Conservation (phyloP, 306 rosid genomes). For the Lathyrus oleraceus region DNA sequence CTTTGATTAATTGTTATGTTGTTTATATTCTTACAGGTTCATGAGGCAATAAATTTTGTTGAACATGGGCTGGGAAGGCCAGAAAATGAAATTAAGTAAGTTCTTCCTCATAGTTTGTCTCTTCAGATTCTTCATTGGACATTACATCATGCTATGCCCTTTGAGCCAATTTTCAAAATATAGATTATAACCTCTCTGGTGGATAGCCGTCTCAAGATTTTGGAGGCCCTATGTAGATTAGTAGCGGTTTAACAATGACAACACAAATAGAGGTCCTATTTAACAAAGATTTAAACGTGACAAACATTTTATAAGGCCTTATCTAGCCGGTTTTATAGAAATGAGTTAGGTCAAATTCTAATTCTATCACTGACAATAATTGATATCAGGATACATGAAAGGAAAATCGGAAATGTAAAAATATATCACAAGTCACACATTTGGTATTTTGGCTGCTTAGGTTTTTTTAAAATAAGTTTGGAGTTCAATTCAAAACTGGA, state of each 20-base stretch:
- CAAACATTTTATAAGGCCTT: no score
- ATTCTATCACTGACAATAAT: no score
- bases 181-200: slow-evolving; percentile 21
- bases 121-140: slow-evolving; percentile 5
- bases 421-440: not conserved
- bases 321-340: no score
- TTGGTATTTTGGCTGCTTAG: slow-evolving; percentile 11
- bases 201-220: not conserved
- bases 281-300: no score
- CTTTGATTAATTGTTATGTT: slow-evolving; percentile 16
- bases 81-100: slow-evolving; percentile 67
- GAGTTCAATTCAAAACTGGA: not conserved
- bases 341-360: no score
- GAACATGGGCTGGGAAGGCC: slow-evolving; percentile 48
- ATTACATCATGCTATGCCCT: slow-evolving; percentile 19
- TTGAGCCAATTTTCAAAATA: slow-evolving; percentile 8
- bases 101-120: slow-evolving; percentile 24
- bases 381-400: no score
- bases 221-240: no score
- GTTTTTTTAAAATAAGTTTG: slow-evolving; percentile 6
- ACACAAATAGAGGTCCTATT: no score
- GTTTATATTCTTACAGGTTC: slow-evolving; percentile 50
- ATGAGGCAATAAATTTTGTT: slow-evolving; percentile 61
- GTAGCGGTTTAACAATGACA: no score
- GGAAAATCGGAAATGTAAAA: no score